Base-by-base conservation (phyloP, 352 stramenopile genomes). In the Peronosclerospora sorghi region DNA sequence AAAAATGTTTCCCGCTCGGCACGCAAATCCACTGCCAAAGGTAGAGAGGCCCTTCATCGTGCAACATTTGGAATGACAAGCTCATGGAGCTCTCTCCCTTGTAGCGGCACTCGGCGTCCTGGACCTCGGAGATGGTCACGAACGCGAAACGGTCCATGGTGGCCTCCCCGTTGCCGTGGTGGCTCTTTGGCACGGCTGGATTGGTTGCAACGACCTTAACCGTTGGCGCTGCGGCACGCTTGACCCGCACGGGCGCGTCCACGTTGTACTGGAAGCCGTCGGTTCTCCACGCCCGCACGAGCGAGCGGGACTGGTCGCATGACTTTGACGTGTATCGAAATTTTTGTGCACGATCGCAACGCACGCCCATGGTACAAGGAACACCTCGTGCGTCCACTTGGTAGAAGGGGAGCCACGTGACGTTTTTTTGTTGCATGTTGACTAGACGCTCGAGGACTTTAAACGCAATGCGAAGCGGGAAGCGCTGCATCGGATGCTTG, bases 301-400 rank as follows among this genome's bases (percentile, higher is more conserved):
- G 59, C 5, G 54, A 84, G 4, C 68, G 77, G 19, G 94, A 97
- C 37, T 98, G 95, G 94, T 53, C 82, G 32, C 46, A 48, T 12
- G 94, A 98, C 59, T 98, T 98, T 50, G 72, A 90, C 5, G 54
- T 83, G 19, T 99, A 99, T 68, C 94, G 95, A 43, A 66, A 86
- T 32, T 98, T 94, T 59, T 91, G 91, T n/a, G 73, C 96, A 51
- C 96, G 73, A 51, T 82, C 96, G 50, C 89, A 97, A 61, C 86
- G 87, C 17, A 68, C 62, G n/a, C 58, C 64, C 5, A 82, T 83
- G 67, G 64, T 88, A 46, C 20, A 35, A 35, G 6, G 13, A 9
- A 18, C 0, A 5, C 28, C 4, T 13, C 15, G 28, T 30, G 6
- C n/a, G n/a, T n/a, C n/a, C n/a, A n/a, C n/a, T n/a, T n/a, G n/a